Percentiles rank a stretch among this genome's conserved stretches.
These are phyloP conservation scores for Penicillium malachiteum DNA, from an alignment of 495 filamentous ascomycete genomes.

Conservation along the genomic window DNA sequence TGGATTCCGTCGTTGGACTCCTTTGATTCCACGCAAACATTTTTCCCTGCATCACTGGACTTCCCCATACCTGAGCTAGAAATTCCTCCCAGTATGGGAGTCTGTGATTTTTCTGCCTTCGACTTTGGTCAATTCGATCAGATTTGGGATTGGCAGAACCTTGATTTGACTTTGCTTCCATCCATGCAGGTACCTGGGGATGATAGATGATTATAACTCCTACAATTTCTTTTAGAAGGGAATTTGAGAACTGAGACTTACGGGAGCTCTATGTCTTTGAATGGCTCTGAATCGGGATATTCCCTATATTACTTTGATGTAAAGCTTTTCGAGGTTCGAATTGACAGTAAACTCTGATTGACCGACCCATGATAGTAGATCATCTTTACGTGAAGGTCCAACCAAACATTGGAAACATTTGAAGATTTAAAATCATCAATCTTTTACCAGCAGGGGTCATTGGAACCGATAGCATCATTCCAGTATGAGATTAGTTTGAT, in stretches of 20 bases:
- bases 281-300: neutral
- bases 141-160: slow-evolving; percentile 32
- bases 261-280: neutral
- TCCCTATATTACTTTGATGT: too few relatives aligned
- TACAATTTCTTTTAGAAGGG: too few relatives aligned
- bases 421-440: too few relatives aligned
- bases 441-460: too few relatives aligned
- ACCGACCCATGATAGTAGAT: too few relatives aligned
- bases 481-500: too few relatives aligned
- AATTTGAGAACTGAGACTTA: too few relatives aligned
- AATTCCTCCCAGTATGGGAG: slow-evolving; percentile 7
- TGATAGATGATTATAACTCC: neutral
- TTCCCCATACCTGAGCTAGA: slow-evolving; percentile 7
- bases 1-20: slow-evolving; percentile 1
- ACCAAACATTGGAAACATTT: too few relatives aligned
- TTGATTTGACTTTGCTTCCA: slow-evolving; percentile 21
- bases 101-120: slow-evolving; percentile 19
- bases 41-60: slow-evolving; percentile 8
- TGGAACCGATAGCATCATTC: too few relatives aligned
- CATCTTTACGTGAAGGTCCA: too few relatives aligned
- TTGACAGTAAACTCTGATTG: neutral
- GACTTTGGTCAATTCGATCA: slow-evolving; percentile 27
- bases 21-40: slow-evolving; percentile 4
- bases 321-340: neutral
- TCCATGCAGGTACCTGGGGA: neutral